A percentile compares a stretch with the other conserved stretches of the same genome.
Evolutionary conservation across 2,329 filamentous ascomycete species (phyloP).

Genomic region (Aspergillus latus): DNA sequence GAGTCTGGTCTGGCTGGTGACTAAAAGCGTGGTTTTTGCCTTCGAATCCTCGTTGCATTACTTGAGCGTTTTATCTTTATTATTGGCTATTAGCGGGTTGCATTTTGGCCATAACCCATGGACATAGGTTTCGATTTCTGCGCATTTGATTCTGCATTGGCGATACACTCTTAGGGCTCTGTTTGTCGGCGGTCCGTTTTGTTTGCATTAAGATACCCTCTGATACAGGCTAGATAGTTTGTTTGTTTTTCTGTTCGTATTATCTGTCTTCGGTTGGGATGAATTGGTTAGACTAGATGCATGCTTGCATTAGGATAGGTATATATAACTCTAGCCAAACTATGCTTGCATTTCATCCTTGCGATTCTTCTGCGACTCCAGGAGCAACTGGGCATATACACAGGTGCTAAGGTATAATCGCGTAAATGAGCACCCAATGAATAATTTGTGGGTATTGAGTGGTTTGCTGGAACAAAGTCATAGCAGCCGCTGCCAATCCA

Average conservation of each 20-base stretch:
- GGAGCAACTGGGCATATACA: too few relatives aligned
- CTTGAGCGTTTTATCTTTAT: neutral
- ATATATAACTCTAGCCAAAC: too few relatives aligned
- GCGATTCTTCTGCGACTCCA: too few relatives aligned
- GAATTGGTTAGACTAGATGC: neutral
- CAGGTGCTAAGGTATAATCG: too few relatives aligned
- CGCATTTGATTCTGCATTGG: neutral
- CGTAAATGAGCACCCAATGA: too few relatives aligned
- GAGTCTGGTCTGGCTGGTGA: constrained; percentile 5
- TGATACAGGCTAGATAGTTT: constrained; percentile 17
- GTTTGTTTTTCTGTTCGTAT: constrained; percentile 1
- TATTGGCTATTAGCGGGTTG: neutral
- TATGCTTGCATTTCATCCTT: neutral
- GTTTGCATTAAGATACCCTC: constrained; percentile 25
- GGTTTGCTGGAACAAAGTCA: too few relatives aligned
- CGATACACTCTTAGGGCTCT: neutral
- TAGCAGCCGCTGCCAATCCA: too few relatives aligned
- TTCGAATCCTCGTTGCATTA: constrained; percentile 1
- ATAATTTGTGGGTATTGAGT: too few relatives aligned
- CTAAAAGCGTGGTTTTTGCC: neutral
- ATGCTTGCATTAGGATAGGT: neutral
- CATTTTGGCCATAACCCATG: neutral
- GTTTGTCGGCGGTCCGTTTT: constrained; percentile 7
- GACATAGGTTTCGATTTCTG: neutral
- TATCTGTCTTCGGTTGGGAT: neutral